Base-by-base conservation (phyloP, 768 basidiomycete genomes). In the Tricholoma sp. region DNA sequence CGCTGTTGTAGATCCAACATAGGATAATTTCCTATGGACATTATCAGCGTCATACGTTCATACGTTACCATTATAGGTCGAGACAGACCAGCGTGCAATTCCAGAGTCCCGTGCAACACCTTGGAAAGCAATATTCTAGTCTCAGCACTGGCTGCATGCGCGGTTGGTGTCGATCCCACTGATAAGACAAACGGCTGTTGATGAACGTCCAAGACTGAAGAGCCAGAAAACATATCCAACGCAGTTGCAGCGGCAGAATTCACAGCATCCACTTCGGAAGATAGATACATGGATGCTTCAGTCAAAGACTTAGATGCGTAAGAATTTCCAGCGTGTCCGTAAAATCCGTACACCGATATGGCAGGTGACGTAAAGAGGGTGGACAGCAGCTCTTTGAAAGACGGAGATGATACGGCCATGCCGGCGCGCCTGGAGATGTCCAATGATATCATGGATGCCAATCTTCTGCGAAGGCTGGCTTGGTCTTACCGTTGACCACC, bases 91-190 rank as follows among this genome's bases (percentile, higher is more conserved):
- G 89, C 91, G 71, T 88, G 91, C 54, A 94, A 68, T 69, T 94
- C 91, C 18, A 94, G 74, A 27, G 71, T 70, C 0, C 88, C 86
- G 57, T 83, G 75, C 34, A 91, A 74, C 53, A 72, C 62, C 22
- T 75, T 69, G 6, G 77, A 71, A 18, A 86, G 65, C 45, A 73
- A 67, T 14, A 72, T 70, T 51, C 74, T 76, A 18, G 76, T 76
- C 62, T 78, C 81, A 21, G 78, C 72, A 29, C 79, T 83, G 11
- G 87, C 89, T 9, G 87, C 86, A 66, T 93, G 89, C 0, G 91
- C 92, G 2, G 91, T 86, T 1, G 92, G 92, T 2, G 92, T 94
- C n/a, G 91, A 88, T 19, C 92, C 91, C 1, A 94, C 85, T 2
- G 88, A 88, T 34, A 94, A 72, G 1, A 90, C 79, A 63, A 89